Base-by-base conservation (phyloP, 2,329 filamentous ascomycete species). In the Zopfia rhizophila region DNA sequence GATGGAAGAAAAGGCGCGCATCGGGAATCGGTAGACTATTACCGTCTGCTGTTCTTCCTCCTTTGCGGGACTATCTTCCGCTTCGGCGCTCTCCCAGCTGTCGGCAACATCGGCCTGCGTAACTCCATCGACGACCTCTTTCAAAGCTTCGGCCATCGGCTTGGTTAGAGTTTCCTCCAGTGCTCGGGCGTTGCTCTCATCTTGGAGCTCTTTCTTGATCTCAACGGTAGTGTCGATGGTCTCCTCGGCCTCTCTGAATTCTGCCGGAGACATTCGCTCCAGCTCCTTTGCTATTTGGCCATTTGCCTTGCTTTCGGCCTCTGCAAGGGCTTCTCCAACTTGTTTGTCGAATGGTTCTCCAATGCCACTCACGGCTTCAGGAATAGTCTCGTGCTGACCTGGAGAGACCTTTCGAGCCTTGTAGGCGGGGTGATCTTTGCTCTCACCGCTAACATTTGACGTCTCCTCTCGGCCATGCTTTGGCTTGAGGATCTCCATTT, bases 1-100 rank as follows among this genome's bases (percentile, higher is more conserved):
- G 66, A 99, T 94, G 14, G 92, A 89, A 56, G 96, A 92, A 81
- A 95, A 99, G 3, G 94, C 94, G 72, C 89, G 90, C 87, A 99
- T 91, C 12, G 94, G 94, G 71, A 99, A 96, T 72, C 96, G 96
- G 77, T 90, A 94, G 33, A 97, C 92, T 67, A 84, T 87, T 56
- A 96, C 85, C 18, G 85, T 80, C n/a, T n/a, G n/a, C 32, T 83
- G 73, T 38, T 84, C 81, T 47, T 86, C 85, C 57, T 88, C 85
- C 69, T 91, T 88, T 23, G 84, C 82, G 33, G 65, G 84, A 80
- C 65, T 85, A 48, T 88, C 87, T 53, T 87, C 85, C 43, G 83
- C 83, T 61, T 92, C 90, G 3, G 88, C 90, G 55, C 87, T 95
- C 77, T 96, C 91, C 91, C 91, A 96, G 73, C 87, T 92, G 55